A percentile compares a stretch with the other conserved stretches of the same genome.
Evolutionary conservation across 2,329 filamentous ascomycete genomes (phyloP).

Genomic region (Trichoderma sp.): DNA sequence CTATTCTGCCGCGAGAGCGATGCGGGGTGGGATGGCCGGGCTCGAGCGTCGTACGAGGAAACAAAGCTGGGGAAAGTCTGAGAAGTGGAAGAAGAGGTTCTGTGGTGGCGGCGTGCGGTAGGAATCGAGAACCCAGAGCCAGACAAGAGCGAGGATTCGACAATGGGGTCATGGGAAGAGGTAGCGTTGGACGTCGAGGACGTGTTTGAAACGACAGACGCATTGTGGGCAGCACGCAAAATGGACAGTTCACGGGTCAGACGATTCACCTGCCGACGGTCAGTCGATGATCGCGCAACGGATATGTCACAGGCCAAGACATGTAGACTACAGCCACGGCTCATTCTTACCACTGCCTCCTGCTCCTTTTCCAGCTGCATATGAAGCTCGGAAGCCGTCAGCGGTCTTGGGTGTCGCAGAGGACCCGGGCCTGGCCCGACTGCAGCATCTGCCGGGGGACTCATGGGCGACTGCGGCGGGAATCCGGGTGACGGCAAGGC

Average conservation of each 20-base stretch:
- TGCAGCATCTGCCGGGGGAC: slow-evolving; percentile 45
- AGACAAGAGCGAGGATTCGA: slow-evolving; percentile 58
- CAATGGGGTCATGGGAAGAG: slow-evolving; percentile 52
- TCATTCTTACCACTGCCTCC: slow-evolving; percentile 75
- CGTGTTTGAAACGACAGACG: slow-evolving; percentile 67
- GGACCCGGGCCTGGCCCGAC: slow-evolving; percentile 66
- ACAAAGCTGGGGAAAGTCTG: slow-evolving; percentile 49
- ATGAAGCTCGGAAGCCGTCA: slow-evolving; percentile 89
- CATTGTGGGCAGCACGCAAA: slow-evolving; percentile 73
- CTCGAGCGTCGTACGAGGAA: slow-evolving; percentile 47
- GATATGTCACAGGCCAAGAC: neutral
- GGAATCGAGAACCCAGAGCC: slow-evolving; percentile 63
- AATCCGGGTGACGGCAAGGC: slow-evolving; percentile 37
- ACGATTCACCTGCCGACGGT: slow-evolving; percentile 75
- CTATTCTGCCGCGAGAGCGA: slow-evolving; percentile 60
- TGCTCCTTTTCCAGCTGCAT: slow-evolving; percentile 92
- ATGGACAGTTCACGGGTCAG: slow-evolving; percentile 85
- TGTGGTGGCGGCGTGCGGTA: slow-evolving; percentile 58
- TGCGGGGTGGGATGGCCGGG: slow-evolving; percentile 50
- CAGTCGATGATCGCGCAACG: slow-evolving; percentile 12
- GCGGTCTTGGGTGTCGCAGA: slow-evolving; percentile 80
- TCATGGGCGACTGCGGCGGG: slow-evolving; percentile 35
- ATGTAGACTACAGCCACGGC: neutral
- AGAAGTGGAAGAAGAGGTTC: slow-evolving; percentile 63
- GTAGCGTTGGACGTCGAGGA: slow-evolving; percentile 63